Conservation (phyloP, 75 land plant species). For the Cupressus sempervirens region DNA sequence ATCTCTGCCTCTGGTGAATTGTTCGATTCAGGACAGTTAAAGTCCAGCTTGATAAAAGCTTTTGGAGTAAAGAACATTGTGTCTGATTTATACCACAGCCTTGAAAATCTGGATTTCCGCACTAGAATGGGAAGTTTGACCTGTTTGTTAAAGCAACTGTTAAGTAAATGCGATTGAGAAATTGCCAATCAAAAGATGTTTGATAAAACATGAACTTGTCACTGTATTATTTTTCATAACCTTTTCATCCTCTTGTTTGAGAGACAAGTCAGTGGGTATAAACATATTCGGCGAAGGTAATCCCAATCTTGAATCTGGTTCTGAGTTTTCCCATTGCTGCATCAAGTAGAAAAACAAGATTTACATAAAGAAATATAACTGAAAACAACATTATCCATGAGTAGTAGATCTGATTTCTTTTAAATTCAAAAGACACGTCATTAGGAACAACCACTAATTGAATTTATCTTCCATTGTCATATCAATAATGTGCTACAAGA, state of each 20-base stretch:
- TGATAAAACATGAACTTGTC: background rate
- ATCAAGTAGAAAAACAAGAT: conserved; percentile 5
- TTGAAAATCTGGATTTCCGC: conserved; percentile 62
- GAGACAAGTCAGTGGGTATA: conserved; percentile 73
- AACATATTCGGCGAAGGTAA: conserved; percentile 77
- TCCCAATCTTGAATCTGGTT: conserved; percentile 57
- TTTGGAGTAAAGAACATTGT: conserved; percentile 77
- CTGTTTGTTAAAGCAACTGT: conserved; percentile 26
- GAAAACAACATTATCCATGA: background rate
- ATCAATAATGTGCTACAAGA: background rate
- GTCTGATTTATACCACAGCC: conserved; percentile 89
- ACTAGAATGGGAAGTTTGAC: conserved; percentile 48
- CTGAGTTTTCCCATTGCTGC: conserved; percentile 70
- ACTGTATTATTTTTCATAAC: conserved; percentile 13
- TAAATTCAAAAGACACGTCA: background rate
- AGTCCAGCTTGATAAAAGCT: conserved; percentile 71
- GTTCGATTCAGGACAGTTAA: conserved; percentile 71
- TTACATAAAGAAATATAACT: background rate
- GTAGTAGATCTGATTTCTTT: background rate
- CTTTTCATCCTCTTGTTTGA: conserved; percentile 51
- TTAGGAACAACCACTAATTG: background rate
- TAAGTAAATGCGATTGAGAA: background rate
- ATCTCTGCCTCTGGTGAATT: conserved; percentile 80
- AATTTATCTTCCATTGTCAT: background rate
- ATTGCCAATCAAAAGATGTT: background rate